A percentile compares a stretch with the other conserved stretches of the same genome.
phyloP scores from a whole-genome alignment of 768 basidiomycete genomes.

The Lepiota brunneoincarnata region DNA sequence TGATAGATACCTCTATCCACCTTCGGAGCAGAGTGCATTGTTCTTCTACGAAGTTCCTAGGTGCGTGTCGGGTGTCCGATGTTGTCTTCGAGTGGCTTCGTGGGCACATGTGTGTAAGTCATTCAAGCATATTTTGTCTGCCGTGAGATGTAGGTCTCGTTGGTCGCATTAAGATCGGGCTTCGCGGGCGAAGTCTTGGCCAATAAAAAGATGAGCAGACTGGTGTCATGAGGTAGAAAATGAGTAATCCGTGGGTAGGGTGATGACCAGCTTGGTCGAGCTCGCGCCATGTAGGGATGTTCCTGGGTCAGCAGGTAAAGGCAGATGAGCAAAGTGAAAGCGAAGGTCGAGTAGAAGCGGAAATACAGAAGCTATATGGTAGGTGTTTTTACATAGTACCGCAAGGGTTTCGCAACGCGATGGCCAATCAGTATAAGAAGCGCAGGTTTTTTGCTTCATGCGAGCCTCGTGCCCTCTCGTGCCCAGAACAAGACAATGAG shows the following conservation, averaged over 20 bases:
- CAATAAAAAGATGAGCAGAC: no score
- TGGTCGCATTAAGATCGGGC: not conserved
- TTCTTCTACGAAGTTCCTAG: no score
- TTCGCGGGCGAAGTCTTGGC: not conserved
- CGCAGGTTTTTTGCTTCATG: not conserved
- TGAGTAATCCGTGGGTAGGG: no score
- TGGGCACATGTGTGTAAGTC: not conserved
- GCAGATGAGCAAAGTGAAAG: no score
- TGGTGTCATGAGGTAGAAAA: not conserved
- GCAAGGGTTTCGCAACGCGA: not conserved
- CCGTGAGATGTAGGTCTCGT: not conserved
- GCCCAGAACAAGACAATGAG: constrained; percentile 6
- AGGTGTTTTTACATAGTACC: no score
- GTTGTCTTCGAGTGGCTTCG: not conserved
- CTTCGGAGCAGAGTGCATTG: not conserved
- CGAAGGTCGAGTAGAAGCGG: no score
- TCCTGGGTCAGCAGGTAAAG: no score
- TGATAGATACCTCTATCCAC: no score
- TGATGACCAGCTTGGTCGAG: no score
- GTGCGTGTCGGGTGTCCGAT: not conserved
- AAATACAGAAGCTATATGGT: no score
- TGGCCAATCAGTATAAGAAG: not conserved
- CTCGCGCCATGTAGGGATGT: no score
- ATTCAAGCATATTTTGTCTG: not conserved
- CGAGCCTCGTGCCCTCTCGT: not conserved